Conservation (phyloP, 139 green algal species). For the Eudorina sp. region DNA sequence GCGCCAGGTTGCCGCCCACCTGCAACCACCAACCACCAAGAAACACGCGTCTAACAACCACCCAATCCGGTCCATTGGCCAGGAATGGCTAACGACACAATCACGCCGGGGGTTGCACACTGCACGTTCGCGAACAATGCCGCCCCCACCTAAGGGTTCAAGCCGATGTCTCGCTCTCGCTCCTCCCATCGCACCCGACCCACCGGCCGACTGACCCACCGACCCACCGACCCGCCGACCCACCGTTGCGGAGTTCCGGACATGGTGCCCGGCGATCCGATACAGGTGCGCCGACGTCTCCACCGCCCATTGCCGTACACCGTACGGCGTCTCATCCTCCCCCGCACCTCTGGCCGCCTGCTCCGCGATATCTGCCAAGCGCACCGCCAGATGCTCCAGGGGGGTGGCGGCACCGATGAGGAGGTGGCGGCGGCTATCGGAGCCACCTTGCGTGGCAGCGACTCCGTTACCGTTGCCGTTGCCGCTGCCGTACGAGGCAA, state of each 20-base stretch:
- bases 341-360: background rate
- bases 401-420: slow-evolving; percentile 57
- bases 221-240: slow-evolving; percentile 68
- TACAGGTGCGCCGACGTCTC: slow-evolving; percentile 63
- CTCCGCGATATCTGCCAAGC: background rate
- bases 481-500: background rate
- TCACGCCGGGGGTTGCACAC: too few species aligned
- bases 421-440: too few species aligned
- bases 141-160: too few species aligned
- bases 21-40: slow-evolving; percentile 17
- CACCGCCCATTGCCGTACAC: slow-evolving; percentile 27
- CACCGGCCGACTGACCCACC: background rate
- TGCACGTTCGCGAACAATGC: too few species aligned
- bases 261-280: slow-evolving; percentile 73
- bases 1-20: slow-evolving; percentile 80
- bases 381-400: slow-evolving; percentile 51
- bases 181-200: too few species aligned
- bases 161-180: too few species aligned
- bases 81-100: too few species aligned
- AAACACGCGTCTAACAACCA: too few species aligned
- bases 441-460: too few species aligned
- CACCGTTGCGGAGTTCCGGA: slow-evolving; percentile 78
- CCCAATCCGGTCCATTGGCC: too few species aligned
- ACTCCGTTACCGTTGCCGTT: background rate
- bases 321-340: background rate